Percentiles rank a stretch among this genome's conserved stretches.
These are phyloP conservation scores for Cryptococcus sp. DNA, from an alignment of 1,284 basidiomycete species.

Conservation along the genomic window DNA sequence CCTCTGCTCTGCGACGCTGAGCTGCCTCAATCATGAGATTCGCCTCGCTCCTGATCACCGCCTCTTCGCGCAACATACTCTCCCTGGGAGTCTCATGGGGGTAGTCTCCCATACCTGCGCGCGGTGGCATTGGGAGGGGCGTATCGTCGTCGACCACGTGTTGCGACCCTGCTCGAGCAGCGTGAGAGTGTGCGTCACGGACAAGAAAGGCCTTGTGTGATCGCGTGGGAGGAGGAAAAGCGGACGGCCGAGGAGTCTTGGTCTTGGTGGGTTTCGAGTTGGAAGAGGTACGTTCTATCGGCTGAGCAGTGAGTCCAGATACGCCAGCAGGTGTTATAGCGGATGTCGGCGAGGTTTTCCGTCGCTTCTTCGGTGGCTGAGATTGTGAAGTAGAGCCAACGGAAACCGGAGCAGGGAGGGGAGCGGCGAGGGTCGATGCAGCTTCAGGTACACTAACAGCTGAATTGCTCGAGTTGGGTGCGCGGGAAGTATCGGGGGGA, in stretches of 20 bases:
- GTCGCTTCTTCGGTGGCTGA: constrained; percentile 13
- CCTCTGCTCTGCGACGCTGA: constrained; percentile 14
- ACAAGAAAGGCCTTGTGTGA: neutral
- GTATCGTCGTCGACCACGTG: constrained; percentile 29
- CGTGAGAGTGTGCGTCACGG: neutral
- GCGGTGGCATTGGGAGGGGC: constrained; percentile 26
- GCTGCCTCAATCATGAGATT: constrained; percentile 31
- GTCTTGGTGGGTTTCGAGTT: neutral
- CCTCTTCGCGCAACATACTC: constrained; percentile 32
- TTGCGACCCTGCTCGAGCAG: constrained; percentile 11
- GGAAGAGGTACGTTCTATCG: neutral
- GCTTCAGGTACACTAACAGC: neutral
- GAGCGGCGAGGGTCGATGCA: no score
- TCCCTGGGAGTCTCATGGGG: constrained; percentile 28
- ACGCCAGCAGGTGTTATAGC: neutral
- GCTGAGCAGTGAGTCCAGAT: neutral
- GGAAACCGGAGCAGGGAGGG: neutral
- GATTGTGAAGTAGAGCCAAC: neutral
- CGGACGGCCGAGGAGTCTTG: neutral
- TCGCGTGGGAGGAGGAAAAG: neutral
- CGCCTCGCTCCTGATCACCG: constrained; percentile 33
- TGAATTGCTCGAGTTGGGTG: neutral
- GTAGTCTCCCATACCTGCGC: constrained; percentile 37
- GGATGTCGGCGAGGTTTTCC: constrained; percentile 5
- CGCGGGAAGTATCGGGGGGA: neutral